Evolutionary conservation across 2,329 filamentous ascomycete species (phyloP).

Genomic region (Aspergillus ruber): DNA sequence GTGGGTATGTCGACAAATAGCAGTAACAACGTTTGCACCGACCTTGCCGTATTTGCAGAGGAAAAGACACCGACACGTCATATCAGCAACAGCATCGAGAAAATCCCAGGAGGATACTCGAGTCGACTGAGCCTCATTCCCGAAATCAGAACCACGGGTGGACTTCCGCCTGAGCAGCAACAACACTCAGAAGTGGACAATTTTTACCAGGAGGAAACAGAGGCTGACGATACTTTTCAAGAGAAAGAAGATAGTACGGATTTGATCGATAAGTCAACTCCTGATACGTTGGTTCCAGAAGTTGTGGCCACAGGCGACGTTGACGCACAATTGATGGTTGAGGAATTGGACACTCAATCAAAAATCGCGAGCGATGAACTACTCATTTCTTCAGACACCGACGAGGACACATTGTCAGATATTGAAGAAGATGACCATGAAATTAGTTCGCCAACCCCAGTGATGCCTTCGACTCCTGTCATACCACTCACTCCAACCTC

Average conservation of each 20-base stretch:
- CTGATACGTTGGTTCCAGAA: background rate
- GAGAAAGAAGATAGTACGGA: background rate
- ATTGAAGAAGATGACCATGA: background rate
- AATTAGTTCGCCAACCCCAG: background rate
- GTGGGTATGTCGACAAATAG: background rate
- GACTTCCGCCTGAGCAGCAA: background rate
- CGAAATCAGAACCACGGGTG: background rate
- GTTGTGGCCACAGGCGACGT: too few relatives aligned
- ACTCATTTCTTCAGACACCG: background rate
- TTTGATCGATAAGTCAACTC: background rate
- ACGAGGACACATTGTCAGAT: conserved; percentile 1
- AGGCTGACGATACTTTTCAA: background rate
- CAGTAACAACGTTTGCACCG: background rate
- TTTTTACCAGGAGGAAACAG: background rate
- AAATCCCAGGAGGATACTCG: background rate
- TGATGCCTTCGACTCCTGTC: background rate
- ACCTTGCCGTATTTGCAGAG: background rate
- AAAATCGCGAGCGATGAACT: background rate
- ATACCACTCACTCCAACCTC: background rate
- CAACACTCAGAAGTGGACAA: background rate
- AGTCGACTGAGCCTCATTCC: background rate
- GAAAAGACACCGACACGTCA: too few relatives aligned
- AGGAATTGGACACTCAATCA: background rate
- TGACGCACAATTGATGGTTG: background rate
- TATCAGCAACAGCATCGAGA: background rate